phyloP scores from a whole-genome alignment of 1,139 yeast genomes.

The Magnusiomyces clavatus region DNA sequence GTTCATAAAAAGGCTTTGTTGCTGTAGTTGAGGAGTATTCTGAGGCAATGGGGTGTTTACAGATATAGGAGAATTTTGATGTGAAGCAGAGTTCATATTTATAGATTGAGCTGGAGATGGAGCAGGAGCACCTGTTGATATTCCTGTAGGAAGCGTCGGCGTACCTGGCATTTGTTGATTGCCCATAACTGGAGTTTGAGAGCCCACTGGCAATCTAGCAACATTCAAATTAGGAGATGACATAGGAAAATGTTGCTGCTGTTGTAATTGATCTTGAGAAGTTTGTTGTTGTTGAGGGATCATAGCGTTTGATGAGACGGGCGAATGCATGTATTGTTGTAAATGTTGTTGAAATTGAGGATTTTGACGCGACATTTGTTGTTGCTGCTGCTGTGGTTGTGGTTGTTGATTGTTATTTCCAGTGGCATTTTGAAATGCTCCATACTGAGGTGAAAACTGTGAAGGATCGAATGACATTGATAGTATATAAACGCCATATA shows the following conservation, averaged over 20 bases:
- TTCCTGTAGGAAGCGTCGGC: constrained; percentile 3
- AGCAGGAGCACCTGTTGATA: constrained; percentile 3
- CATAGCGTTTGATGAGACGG: not conserved
- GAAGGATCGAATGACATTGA: not conserved
- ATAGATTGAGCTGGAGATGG: not conserved
- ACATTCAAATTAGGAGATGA: not conserved
- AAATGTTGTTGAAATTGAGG: constrained; percentile 12
- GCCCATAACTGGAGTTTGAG: not conserved
- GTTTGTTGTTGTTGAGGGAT: not conserved
- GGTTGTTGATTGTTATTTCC: constrained; percentile 1
- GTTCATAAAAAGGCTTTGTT: not conserved
- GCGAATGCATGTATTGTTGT: constrained; percentile 5
- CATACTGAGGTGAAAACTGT: not conserved
- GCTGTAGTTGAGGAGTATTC: not conserved
- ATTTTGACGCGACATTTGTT: constrained; percentile 10
- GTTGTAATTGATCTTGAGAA: constrained; percentile 9
- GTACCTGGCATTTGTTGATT: not conserved
- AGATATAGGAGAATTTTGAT: not conserved
- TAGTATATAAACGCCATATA: not conserved
- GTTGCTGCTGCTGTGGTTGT: constrained; percentile 13
- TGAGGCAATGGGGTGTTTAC: not conserved
- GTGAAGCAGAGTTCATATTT: no score
- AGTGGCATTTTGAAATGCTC: not conserved
- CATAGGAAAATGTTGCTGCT: not conserved
- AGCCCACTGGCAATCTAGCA: not conserved